A percentile compares a stretch with the other conserved stretches of the same genome.
Conservation (phyloP, 2,329 filamentous ascomycete genomes). For the Nannizzia gypsea region DNA sequence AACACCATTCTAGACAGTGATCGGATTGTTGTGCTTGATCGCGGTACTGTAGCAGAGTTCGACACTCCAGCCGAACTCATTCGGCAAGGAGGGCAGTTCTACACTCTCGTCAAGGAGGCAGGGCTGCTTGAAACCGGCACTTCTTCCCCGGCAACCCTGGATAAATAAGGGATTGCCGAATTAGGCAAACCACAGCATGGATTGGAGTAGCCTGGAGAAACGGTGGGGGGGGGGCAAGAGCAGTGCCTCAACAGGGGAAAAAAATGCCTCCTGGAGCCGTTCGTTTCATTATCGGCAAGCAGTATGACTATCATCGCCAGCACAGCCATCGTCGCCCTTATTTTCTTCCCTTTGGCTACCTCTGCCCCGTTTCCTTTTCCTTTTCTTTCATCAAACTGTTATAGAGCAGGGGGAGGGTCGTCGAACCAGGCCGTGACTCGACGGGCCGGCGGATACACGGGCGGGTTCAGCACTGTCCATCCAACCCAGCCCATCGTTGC, state of each 20-base stretch:
- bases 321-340: too few species aligned
- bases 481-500: neutral
- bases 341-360: too few species aligned
- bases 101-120: slow-evolving; percentile 82
- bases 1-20: slow-evolving; percentile 89
- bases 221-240: too few species aligned
- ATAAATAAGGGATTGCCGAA: neutral
- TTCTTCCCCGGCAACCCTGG: neutral
- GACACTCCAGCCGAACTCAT: slow-evolving; percentile 73
- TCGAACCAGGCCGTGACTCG: neutral
- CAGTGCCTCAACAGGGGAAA: too few species aligned
- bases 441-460: neutral
- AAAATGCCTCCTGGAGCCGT: neutral
- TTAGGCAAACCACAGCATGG: neutral
- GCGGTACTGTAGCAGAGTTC: slow-evolving; percentile 83
- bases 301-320: too few species aligned
- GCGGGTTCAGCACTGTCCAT: neutral
- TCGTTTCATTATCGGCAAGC: neutral
- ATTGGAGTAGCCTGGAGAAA: neutral
- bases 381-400: neutral
- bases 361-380: neutral
- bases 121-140: slow-evolving; percentile 48
- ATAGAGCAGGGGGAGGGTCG: neutral
- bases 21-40: slow-evolving; percentile 84
- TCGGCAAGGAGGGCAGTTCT: slow-evolving; percentile 65